phyloP scores from a whole-genome alignment of 2,329 filamentous ascomycete genomes.

The Aureobasidium sp. region DNA sequence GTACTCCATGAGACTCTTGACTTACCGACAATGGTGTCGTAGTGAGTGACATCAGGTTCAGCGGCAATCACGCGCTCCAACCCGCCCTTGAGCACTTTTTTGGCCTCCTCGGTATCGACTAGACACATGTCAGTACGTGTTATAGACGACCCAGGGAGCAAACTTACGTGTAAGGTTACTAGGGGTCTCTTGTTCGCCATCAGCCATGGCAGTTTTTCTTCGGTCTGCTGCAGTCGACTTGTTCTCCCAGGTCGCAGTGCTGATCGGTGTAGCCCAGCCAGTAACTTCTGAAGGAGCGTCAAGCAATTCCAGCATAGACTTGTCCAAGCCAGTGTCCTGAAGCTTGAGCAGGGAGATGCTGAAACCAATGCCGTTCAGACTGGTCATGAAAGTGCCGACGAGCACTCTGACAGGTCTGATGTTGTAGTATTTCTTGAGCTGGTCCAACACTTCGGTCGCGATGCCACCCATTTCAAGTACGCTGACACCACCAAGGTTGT shows the following conservation, averaged over 20 bases:
- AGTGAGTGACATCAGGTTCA: slow-evolving; percentile 57
- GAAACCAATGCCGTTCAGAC: slow-evolving; percentile 62
- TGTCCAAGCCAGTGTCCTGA: slow-evolving; percentile 50
- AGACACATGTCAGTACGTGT: slow-evolving; percentile 11
- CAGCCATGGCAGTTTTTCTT: slow-evolving; percentile 30
- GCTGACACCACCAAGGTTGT: slow-evolving; percentile 68
- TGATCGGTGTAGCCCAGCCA: slow-evolving; percentile 57
- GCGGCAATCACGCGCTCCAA: slow-evolving; percentile 54
- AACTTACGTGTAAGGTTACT: slow-evolving; percentile 44
- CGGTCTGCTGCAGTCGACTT: slow-evolving; percentile 32
- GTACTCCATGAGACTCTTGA: not conserved
- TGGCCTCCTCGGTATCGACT: slow-evolving; percentile 45
- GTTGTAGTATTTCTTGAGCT: slow-evolving; percentile 49
- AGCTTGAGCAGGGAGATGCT: slow-evolving; percentile 58
- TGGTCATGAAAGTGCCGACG: slow-evolving; percentile 62
- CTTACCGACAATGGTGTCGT: slow-evolving; percentile 59
- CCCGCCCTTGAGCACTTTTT: slow-evolving; percentile 45
- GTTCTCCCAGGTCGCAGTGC: slow-evolving; percentile 49
- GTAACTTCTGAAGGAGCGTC: slow-evolving; percentile 59
- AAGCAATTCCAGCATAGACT: slow-evolving; percentile 57
- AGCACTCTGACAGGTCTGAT: slow-evolving; percentile 55
- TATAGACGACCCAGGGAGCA: too few species aligned
- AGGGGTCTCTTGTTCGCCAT: slow-evolving; percentile 33
- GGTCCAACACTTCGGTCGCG: slow-evolving; percentile 55
- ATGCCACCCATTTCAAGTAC: slow-evolving; percentile 65